These are phyloP conservation scores for Populus davidiana DNA, from an alignment of 345 rosid species.

Conservation along the genomic window DNA sequence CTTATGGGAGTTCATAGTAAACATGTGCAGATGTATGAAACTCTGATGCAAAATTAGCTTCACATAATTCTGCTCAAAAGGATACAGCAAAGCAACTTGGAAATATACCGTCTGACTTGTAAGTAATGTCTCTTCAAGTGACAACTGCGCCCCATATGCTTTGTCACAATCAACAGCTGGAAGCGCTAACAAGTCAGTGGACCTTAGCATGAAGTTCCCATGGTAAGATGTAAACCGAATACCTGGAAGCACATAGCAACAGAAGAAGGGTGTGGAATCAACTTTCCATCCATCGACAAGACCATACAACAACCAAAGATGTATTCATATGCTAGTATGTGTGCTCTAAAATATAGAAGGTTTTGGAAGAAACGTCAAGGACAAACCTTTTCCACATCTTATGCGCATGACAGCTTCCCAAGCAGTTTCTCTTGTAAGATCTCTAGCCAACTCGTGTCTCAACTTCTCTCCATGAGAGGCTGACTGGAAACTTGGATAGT, in stretches of 20 bases:
- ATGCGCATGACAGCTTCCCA: conserved; percentile 99
- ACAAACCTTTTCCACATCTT: conserved; percentile 97
- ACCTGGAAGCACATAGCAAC: conserved; percentile 45
- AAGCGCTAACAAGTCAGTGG: conserved; percentile 92
- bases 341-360: neutral
- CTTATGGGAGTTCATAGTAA: neutral
- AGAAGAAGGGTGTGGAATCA: neutral
- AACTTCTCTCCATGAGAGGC: conserved; percentile 71
- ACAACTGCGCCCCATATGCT: conserved; percentile 93
- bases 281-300: neutral
- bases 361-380: neutral
- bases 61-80: conserved; percentile 30
- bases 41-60: conserved; percentile 1
- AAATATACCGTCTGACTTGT: conserved; percentile 86
- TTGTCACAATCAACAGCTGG: conserved; percentile 99
- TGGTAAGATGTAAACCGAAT: conserved; percentile 90
- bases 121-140: conserved; percentile 91
- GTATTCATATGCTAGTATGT: neutral
- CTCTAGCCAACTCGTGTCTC: conserved; percentile 86
- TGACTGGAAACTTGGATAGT: conserved; percentile 84
- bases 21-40: neutral
- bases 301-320: neutral
- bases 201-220: conserved; percentile 97
- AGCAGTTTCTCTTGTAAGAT: conserved; percentile 97
- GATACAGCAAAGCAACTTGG: conserved; percentile 99